phyloP scores from a whole-genome alignment of 768 basidiomycete genomes.

The Tylopilus intermedius region DNA sequence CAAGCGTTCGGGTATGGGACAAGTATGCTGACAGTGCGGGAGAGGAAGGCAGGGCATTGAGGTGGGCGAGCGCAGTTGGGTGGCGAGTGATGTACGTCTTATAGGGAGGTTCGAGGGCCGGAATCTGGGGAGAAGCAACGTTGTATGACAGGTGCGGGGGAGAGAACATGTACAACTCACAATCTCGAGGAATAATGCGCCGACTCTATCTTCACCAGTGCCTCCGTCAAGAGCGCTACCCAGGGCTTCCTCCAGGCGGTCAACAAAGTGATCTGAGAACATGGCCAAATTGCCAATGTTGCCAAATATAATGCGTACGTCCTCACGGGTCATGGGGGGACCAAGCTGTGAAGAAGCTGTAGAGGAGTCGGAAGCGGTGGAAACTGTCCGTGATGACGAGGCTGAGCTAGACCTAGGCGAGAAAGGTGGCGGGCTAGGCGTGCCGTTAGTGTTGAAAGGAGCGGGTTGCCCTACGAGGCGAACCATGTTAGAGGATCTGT shows the following conservation, averaged over 20 bases:
- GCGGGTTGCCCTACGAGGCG: conserved; percentile 36
- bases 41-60: conserved; percentile 41
- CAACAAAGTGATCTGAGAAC: conserved; percentile 64
- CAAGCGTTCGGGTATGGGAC: conserved; percentile 57
- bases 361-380: conserved; percentile 46
- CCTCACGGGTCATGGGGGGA: conserved; percentile 67
- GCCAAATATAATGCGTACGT: conserved; percentile 67
- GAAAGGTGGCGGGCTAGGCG: conserved; percentile 24
- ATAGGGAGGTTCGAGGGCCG: conserved; percentile 66
- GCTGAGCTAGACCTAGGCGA: conserved; percentile 33
- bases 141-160: background rate
- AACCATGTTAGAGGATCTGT: conserved; percentile 10
- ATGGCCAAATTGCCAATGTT: conserved; percentile 73
- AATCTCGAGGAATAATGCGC: conserved; percentile 61
- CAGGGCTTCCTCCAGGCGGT: conserved; percentile 60
- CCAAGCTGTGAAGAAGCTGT: conserved; percentile 45
- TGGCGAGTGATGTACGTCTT: conserved; percentile 80
- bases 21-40: conserved; percentile 59
- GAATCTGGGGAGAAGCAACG: conserved; percentile 42
- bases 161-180: conserved; percentile 39
- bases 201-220: conserved; percentile 66
- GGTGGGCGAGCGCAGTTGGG: conserved; percentile 65
- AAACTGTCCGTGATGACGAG: conserved; percentile 37
- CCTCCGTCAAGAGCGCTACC: conserved; percentile 59
- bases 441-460: conserved; percentile 30